Conservation (phyloP, 208 protist genomes). For the Angomonas desouzai region DNA sequence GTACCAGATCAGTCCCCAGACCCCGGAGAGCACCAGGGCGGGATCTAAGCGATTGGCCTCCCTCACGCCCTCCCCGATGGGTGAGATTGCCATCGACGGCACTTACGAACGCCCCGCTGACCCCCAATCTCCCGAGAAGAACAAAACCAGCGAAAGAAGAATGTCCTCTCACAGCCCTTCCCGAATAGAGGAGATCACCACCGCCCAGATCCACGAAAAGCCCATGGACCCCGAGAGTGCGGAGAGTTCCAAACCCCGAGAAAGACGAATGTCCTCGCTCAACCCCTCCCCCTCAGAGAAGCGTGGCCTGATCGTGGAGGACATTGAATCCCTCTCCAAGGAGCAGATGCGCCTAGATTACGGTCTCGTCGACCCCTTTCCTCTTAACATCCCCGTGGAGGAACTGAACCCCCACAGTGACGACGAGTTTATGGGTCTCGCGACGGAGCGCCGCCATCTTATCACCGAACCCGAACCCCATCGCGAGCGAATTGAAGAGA, state of each 20-base stretch:
- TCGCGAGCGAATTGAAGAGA: neutral
- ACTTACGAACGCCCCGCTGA: too few relatives aligned
- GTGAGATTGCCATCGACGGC: too few relatives aligned
- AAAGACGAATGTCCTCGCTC: neutral
- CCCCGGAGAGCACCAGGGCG: neutral
- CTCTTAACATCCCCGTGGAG: neutral
- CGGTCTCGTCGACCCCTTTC: neutral
- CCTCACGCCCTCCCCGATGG: too few relatives aligned
- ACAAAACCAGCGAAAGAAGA: neutral
- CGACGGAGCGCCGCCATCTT: neutral
- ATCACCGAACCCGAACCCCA: neutral
- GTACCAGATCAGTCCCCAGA: neutral
- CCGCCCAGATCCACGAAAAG: too few relatives aligned
- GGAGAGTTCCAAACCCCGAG: too few relatives aligned
- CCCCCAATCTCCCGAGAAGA: neutral
- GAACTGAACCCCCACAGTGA: conserved; percentile 1
- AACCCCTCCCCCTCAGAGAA: neutral
- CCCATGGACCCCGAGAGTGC: too few relatives aligned
- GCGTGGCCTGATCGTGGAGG: neutral
- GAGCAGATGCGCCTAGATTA: neutral
- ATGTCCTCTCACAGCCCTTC: neutral
- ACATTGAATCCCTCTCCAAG: neutral
- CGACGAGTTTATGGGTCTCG: neutral
- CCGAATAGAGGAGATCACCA: too few relatives aligned
- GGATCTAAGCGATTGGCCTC: too few relatives aligned